Evolutionary conservation across 768 basidiomycete genomes (phyloP).

Genomic region (Leccinum subgranulosum): DNA sequence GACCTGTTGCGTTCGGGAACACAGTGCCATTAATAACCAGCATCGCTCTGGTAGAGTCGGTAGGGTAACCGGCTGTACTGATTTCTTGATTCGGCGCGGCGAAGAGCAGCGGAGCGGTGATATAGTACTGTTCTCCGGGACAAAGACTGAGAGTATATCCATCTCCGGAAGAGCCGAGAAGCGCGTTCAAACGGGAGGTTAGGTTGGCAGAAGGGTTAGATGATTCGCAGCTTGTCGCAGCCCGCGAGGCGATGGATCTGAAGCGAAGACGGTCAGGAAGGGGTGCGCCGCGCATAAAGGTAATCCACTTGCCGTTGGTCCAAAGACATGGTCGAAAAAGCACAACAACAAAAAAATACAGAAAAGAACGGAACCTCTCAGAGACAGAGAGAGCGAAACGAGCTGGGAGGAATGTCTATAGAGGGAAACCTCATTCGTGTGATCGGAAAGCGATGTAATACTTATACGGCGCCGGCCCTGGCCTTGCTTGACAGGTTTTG

Average conservation of each 20-base stretch:
- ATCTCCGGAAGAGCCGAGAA: conserved; percentile 61
- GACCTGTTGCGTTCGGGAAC: conserved; percentile 51
- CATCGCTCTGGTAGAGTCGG: conserved; percentile 60
- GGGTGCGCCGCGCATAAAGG: not conserved
- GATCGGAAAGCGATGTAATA: not conserved
- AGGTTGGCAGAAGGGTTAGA: conserved; percentile 59
- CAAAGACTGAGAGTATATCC: conserved; percentile 70
- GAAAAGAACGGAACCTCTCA: not conserved
- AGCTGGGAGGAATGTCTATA: not conserved
- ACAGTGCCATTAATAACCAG: conserved; percentile 68
- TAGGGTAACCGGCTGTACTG: conserved; percentile 74
- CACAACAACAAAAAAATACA: not conserved
- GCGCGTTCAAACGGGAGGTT: conserved; percentile 61
- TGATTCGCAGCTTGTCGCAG: conserved; percentile 25
- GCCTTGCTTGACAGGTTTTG: not conserved
- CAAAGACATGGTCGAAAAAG: conserved; percentile 12
- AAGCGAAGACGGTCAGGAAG: conserved; percentile 2
- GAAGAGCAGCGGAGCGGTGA: conserved; percentile 66
- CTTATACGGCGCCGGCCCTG: not conserved
- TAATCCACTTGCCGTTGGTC: conserved; percentile 6
- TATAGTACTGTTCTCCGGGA: conserved; percentile 55
- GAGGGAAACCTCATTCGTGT: not conserved
- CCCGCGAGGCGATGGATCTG: conserved; percentile 2
- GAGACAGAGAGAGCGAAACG: not conserved
- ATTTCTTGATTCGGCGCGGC: conserved; percentile 74